Conservation (phyloP, 371 early-diverging fungal species). For the Capniomyces stellatus region DNA sequence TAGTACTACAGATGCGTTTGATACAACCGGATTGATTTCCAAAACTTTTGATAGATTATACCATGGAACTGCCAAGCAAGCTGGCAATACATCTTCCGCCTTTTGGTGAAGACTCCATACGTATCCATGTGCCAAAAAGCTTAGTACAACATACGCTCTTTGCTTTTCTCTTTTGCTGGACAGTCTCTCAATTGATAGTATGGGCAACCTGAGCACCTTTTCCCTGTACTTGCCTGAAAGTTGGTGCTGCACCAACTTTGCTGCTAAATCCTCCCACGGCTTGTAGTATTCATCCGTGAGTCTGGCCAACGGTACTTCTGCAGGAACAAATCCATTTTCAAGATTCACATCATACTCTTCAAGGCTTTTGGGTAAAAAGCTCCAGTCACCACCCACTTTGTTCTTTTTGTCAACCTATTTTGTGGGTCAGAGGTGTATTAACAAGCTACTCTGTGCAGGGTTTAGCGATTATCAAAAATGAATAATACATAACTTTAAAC, state of each 20-base stretch:
- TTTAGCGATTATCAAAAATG: too few relatives aligned
- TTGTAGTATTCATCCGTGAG: conserved; percentile 54
- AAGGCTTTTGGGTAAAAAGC: conserved; percentile 11
- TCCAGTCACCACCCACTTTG: neutral
- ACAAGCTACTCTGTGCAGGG: too few relatives aligned
- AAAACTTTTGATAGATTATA: conserved; percentile 46
- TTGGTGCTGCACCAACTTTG: conserved; percentile 52
- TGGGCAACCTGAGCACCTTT: conserved; percentile 52
- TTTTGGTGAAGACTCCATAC: conserved; percentile 66
- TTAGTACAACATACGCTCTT: conserved; percentile 67
- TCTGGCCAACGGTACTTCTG: conserved; percentile 47
- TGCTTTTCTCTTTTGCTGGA: conserved; percentile 43
- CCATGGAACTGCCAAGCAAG: conserved; percentile 70
- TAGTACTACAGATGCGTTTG: conserved; percentile 67
- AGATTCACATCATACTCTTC: conserved; percentile 71
- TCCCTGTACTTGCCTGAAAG: conserved; percentile 57
- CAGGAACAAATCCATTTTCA: conserved; percentile 67
- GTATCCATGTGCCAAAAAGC: conserved; percentile 75
- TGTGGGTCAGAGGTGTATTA: too few relatives aligned
- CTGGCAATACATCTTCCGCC: conserved; percentile 55
- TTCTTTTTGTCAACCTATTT: too few relatives aligned
- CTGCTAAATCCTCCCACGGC: conserved; percentile 75
- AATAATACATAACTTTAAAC: too few relatives aligned
- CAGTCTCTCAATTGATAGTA: conserved; percentile 42
- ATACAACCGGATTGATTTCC: conserved; percentile 66